Base-by-base conservation (phyloP, 306 rosid genomes). In the Ceratonia siliqua region DNA sequence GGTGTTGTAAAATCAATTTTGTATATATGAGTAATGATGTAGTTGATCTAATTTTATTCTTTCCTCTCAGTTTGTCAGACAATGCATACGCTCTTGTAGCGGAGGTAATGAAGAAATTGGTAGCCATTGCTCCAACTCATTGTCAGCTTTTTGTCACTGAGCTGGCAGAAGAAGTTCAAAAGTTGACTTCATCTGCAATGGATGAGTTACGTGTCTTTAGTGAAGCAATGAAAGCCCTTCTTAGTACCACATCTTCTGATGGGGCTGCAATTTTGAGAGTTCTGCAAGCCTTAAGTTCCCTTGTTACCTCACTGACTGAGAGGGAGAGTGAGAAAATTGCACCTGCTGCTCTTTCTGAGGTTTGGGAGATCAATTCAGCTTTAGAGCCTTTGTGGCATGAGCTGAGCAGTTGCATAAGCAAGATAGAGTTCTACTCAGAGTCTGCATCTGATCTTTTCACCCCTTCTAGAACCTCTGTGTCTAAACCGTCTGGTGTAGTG, bases 181-280 rank as follows among this genome's bases (percentile, higher is more conserved):
- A 74, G 72, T 88, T 94, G 88, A 91, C 96, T 53, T 84, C 84
- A 81, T 85, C 92, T 81, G 98, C 98, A 48, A 85, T 84, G 96
- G 78, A 78, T 81, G 97, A 94, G 85, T 79, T 94, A 30, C 91
- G 21, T 53, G 70, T 79, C 77, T 94, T 91, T 54, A 79, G 97
- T 74, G 90, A 87, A 80, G 84, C 97, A 30, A 83, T 89, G 81
- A 86, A 87, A 78, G 91, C 92, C 62, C 97, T 94, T 53, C 92
- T 93, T 45, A 87, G 89, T 81, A 87, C 96, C 72, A 52, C 89
- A 62, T 91, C 97, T 63, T 87, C 97, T 82, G 92, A 89, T 75
- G 98, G 98, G 56, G 91, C 98, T 65, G 92, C 98, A 36, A 91
- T 94, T 72, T 88, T 94, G 80, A 91, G 98, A 83, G 98, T 94